These are phyloP conservation scores for Claviceps citrina DNA, from an alignment of 2,329 filamentous ascomycete species.

Conservation along the genomic window DNA sequence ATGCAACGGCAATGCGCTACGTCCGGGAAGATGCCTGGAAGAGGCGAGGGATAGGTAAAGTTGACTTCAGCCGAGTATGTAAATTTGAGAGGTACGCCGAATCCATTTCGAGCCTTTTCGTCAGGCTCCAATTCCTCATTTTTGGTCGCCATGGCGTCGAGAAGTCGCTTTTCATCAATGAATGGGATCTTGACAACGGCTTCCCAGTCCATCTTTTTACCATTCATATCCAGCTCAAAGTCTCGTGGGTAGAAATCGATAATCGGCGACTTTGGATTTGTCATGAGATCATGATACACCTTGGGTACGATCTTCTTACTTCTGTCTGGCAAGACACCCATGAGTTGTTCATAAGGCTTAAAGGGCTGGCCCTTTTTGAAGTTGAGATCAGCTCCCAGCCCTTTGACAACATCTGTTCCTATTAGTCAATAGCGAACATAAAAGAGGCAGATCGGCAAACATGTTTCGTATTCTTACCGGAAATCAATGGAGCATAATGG, in stretches of 20 bases:
- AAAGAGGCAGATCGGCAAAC: background rate
- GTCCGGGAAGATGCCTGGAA: constrained; percentile 82
- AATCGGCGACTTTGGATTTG: constrained; percentile 74
- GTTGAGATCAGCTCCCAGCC: constrained; percentile 71
- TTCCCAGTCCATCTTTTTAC: constrained; percentile 99
- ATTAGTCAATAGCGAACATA: constrained; percentile 12
- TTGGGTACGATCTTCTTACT: constrained; percentile 90
- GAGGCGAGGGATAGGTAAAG: constrained; percentile 73
- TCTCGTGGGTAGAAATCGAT: constrained; percentile 96
- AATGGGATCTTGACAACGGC: constrained; percentile 98
- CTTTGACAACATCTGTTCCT: constrained; percentile 66
- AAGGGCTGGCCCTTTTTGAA: constrained; percentile 94
- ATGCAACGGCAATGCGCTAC: constrained; percentile 76
- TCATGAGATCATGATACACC: constrained; percentile 88
- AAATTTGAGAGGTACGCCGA: constrained; percentile 86
- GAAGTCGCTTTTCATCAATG: constrained; percentile 78
- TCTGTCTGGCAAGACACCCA: constrained; percentile 93
- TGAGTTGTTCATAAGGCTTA: constrained; percentile 86
- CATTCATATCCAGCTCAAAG: constrained; percentile 97
- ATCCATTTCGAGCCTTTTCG: constrained; percentile 73
- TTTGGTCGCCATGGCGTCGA: constrained; percentile 73
- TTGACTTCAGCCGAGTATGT: constrained; percentile 64
- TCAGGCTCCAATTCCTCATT: constrained; percentile 63
- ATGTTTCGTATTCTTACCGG: constrained; percentile 32
- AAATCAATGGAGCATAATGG: constrained; percentile 95